A percentile compares a stretch with the other conserved stretches of the same genome.
These are phyloP conservation scores for Pichia cactophila DNA, from an alignment of 1,139 yeast genomes.

Conservation along the genomic window DNA sequence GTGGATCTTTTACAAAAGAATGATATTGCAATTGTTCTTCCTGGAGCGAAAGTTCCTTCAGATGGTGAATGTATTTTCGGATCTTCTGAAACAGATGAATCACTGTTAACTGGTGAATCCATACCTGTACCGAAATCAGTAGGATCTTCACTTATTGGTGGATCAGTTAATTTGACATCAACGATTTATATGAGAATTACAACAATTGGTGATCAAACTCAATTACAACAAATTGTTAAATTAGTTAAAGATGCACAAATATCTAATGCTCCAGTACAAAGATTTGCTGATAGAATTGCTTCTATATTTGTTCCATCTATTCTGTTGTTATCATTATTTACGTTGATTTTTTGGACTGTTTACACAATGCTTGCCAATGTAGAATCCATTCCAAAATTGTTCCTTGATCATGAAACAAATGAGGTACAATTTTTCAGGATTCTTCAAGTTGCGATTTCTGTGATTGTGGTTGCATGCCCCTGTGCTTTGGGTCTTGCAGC, in stretches of 20 bases:
- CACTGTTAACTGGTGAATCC: slow-evolving; percentile 86
- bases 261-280: slow-evolving; percentile 82
- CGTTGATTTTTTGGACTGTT: slow-evolving; percentile 64
- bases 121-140: slow-evolving; percentile 55
- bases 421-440: slow-evolving; percentile 41
- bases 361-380: slow-evolving; percentile 25
- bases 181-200: slow-evolving; percentile 61
- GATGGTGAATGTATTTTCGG: slow-evolving; percentile 82
- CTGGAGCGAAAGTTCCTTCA: slow-evolving; percentile 87
- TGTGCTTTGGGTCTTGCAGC: slow-evolving; percentile 96
- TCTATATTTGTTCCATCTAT: slow-evolving; percentile 81
- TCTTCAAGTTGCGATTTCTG: slow-evolving; percentile 81
- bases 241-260: slow-evolving; percentile 88
- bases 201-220: slow-evolving; percentile 74
- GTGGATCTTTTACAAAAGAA: slow-evolving; percentile 70
- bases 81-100: slow-evolving; percentile 77
- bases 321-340: slow-evolving; percentile 48
- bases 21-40: slow-evolving; percentile 70
- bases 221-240: slow-evolving; percentile 76
- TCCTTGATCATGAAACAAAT: slow-evolving; percentile 48
- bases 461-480: slow-evolving; percentile 95
- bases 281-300: slow-evolving; percentile 79
- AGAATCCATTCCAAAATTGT: slow-evolving; percentile 44
- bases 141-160: slow-evolving; percentile 74
- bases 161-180: slow-evolving; percentile 81